Evolutionary conservation across 352 stramenopile genomes (phyloP).

Genomic region (Phytophthora multivora): DNA sequence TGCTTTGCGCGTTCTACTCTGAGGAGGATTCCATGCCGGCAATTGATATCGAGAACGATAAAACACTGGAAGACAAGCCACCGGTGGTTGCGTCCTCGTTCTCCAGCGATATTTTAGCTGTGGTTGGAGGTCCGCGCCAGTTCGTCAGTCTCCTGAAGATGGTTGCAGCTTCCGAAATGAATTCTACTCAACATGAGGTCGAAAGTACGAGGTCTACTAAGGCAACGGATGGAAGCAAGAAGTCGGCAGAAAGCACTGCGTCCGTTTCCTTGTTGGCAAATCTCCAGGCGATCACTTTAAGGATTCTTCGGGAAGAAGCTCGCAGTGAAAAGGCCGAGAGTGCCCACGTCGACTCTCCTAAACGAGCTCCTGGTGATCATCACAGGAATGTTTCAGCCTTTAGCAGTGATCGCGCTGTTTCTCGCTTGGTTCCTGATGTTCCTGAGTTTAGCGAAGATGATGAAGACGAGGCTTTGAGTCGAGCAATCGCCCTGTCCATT

Average conservation of each 20-base stretch:
- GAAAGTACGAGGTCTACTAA: conserved; percentile 5
- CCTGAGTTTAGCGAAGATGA: conserved; percentile 18
- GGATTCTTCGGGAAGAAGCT: conserved; percentile 66
- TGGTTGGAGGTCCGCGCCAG: conserved; percentile 69
- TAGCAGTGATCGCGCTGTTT: background rate
- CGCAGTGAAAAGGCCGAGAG: conserved; percentile 34
- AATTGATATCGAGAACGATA: background rate
- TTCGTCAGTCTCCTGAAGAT: conserved; percentile 87
- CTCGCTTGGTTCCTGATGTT: conserved; percentile 4
- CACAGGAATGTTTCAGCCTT: background rate
- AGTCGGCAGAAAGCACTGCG: conserved; percentile 16
- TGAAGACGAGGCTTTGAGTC: conserved; percentile 40
- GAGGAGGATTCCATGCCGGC: background rate
- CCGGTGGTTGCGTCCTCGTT: conserved; percentile 13
- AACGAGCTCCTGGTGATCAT: background rate
- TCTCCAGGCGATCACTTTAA: conserved; percentile 54
- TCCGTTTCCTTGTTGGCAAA: conserved; percentile 52
- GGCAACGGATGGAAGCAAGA: background rate
- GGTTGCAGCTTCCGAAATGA: conserved; percentile 80
- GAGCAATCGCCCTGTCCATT: conserved; percentile 52
- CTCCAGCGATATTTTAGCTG: conserved; percentile 45
- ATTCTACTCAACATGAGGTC: conserved; percentile 33
- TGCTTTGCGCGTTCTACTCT: conserved; percentile 34
- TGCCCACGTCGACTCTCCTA: background rate
- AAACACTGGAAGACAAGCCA: conserved; percentile 25